Base-by-base conservation (phyloP, 768 basidiomycete genomes). In the Chlorophyllum brunneum region DNA sequence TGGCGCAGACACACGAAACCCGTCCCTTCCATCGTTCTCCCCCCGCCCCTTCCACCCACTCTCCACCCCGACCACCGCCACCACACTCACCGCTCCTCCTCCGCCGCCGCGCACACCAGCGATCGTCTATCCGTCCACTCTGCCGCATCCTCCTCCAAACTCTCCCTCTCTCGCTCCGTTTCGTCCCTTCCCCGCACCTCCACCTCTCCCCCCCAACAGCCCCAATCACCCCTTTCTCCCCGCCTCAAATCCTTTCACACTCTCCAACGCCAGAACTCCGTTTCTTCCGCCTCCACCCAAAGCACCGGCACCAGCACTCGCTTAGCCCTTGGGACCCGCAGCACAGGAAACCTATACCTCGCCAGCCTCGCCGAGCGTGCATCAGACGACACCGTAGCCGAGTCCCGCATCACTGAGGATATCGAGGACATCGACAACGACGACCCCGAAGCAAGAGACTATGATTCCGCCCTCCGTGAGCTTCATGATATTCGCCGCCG, bases 401-500 rank as follows among this genome's bases (percentile, higher is more conserved):
- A 52, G n/a, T 44, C 51, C 15, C 51, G 37, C 22, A 51, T 36
- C 31, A 42, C n/a, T 15, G 29, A 16, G 31, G 52, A 45, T 4
- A 45, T 60, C 27, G 60, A 55, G 26, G 60, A 54, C 33, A 59
- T 56, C 33, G 55, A 56, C 47, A 36, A 63, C 48, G 63, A 62
- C 70, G 80, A 83, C 54, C 61, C 68, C 0, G 83, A 59, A 22
- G 51, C 45, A 13, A 29, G 36, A n/a, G 57, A 56, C 37, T 48
- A 59, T 15, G 34, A 54, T 10, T 42, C 51, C 16, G 51, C 51
- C 9, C 24, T 53, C 11, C 43, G n/a, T 22, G 55, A 87, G 65
- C 69, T 88, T 56, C 59, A 61, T 2, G 86, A 89, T 54, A 79
- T 92, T 47, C 79, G 83, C 46, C 70, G 75, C 50, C 77, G 87